Evolutionary conservation across 139 green algal genomes (phyloP).

Genomic region (Trebouxia sp.): DNA sequence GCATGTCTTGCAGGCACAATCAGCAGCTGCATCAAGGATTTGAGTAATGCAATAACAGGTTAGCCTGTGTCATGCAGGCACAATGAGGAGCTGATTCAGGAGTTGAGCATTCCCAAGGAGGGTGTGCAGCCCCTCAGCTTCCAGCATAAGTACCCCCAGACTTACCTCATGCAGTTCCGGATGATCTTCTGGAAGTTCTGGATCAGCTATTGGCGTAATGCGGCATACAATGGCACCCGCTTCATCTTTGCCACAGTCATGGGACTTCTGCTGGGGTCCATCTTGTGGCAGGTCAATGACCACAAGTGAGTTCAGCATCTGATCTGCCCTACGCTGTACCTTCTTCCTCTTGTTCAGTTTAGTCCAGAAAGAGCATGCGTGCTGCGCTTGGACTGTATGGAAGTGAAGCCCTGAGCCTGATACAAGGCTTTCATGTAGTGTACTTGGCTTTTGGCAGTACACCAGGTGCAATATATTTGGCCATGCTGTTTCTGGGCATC

Average conservation of each 20-base stretch:
- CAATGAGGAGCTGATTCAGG: conserved; percentile 38
- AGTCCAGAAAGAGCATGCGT: no score
- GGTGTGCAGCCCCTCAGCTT: conserved; percentile 30
- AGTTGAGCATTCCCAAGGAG: conserved; percentile 28
- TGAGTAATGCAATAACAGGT: no score
- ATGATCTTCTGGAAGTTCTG: conserved; percentile 41
- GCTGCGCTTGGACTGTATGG: no score
- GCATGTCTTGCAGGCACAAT: no score
- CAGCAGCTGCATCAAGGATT: no score
- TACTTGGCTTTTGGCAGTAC: no score
- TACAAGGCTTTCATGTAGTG: no score
- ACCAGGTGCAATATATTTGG: no score
- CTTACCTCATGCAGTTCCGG: conserved; percentile 28
- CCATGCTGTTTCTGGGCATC: no score
- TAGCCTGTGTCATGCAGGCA: conserved; percentile 25
- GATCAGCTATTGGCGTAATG: conserved; percentile 36
- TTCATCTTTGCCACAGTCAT: conserved; percentile 44
- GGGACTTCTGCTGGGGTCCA: conserved; percentile 47
- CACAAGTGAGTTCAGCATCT: conserved; percentile 33
- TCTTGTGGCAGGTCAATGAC: conserved; percentile 40
- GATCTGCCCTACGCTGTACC: neutral
- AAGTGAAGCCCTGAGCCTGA: no score
- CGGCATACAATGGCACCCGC: conserved; percentile 33
- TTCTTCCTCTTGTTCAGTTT: neutral
- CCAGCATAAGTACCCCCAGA: conserved; percentile 31